Base-by-base conservation (phyloP, 352 stramenopile species). In the Poterioochromonas sp. region DNA sequence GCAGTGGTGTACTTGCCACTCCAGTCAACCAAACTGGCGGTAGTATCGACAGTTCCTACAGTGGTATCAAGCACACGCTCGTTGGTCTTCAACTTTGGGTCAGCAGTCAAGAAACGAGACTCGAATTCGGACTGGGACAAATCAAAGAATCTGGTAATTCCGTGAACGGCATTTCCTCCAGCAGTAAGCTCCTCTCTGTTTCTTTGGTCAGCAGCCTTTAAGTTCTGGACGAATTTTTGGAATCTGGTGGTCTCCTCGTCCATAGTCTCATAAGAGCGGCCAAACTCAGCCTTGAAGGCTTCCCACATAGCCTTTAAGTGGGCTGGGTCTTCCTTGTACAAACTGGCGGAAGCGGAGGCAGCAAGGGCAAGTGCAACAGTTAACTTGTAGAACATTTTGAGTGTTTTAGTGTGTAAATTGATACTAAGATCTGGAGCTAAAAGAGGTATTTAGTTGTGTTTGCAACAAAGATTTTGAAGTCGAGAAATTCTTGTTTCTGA, bases 1-100 rank as follows among this genome's bases (percentile, higher is more conserved):
- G 91, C 18, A 51, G 91, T 87, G 11, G 73, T 76, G 29, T 37
- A 39, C 32, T 70, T 79, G 58, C 73, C 47, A 39, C 49, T 76
- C 73, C 73, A 79, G n/a, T 79, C 73, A 0, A 74, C 73, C 39
- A n/a, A 8, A 26, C 60, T 32, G 12, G 22, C 3, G 3, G 29
- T 43, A 43, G 2, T 26, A 69, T 69, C 60, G 41, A 26, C 1
- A 43, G 60, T n/a, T 15, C 8, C 12, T 20, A 43, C 35, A 43
- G 11, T 8, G 26, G 11, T 12, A 69, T 18, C 1, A 18, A 32
- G 1, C 1, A 8, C 26, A n/a, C 2, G 3, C 34, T 69, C 29
- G 12, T 53, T 26, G 73, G 15, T 47, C 73, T 74, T 74, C 41
- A 39, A 5, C 1, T 1, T 20, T n/a, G 29, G 2, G 51, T 74